Evolutionary conservation across 768 basidiomycete genomes (phyloP), one percentile per base, ranked within the genome.

Genomic region (Termitomyces sp.): DNA sequence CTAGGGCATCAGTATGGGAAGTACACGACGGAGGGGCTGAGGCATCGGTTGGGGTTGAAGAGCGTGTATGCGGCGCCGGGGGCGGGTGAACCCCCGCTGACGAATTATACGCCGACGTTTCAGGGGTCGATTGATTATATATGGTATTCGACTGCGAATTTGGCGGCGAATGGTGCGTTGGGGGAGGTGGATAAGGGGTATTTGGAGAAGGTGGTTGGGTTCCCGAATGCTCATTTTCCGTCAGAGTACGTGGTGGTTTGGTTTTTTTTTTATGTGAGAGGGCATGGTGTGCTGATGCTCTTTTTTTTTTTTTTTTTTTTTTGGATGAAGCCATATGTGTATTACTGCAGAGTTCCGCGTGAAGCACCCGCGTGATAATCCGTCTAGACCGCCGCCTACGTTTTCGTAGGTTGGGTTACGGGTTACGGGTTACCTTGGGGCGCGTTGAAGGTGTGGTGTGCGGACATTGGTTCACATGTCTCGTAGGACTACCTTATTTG

Each of bases 191-290:
- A 98, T 71, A 81, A 80, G 67, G 71, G 71, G 31, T 99, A 99
- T 78, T 72, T 98, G 71, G 86, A 89, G 65, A 93, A 93, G 77
- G 86, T 86, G 17, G 96, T 98, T 49, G 97, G 97, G 42, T 98
- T 98, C 82, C 97, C 97, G 34, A 96, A 98, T 73, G 85, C 88
- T 2, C 94, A 98, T 71, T 97, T 95, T 82, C 94, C 96, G 29
- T 96, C 94, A 61, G 96, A 98, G 95, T 98, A 74, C 71, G 94
- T 88, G 40, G 6, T 15, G 20, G 20, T 20, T 20, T 20, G 20
- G 20, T 20, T 20, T 20, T 20, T 63, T 32, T 32, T 58, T 60
- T 11, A 1, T 7, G 51, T 43, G 59, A 32, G 46, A 4, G 20
- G 12, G 37, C 34, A 61, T 62, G 14, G 53, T 15, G 37, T 61